Percentiles rank a stretch among this genome's conserved stretches.
These are phyloP conservation scores for Mycena epipterygia DNA, from an alignment of 768 basidiomycete genomes.

Conservation along the genomic window DNA sequence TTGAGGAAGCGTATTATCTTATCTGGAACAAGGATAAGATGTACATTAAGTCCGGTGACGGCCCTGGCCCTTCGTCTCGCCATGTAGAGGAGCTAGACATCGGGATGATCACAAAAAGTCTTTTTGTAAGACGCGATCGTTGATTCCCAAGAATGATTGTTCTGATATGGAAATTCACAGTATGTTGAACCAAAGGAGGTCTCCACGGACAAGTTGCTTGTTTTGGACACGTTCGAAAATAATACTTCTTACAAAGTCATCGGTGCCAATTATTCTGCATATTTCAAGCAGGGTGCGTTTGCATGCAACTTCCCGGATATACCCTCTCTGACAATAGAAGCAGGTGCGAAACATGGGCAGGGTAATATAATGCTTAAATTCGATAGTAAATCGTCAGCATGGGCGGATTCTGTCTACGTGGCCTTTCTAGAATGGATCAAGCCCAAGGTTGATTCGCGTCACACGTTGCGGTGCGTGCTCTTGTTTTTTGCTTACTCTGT, in stretches of 20 bases:
- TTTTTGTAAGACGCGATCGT: not conserved
- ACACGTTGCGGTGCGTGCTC: not conserved
- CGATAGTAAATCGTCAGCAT: conserved; percentile 25
- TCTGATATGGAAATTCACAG: not conserved
- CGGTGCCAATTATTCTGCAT: not conserved
- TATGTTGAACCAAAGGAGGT: conserved; percentile 2
- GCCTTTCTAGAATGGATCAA: conserved; percentile 4
- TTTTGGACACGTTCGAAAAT: not conserved
- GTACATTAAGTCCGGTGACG: not conserved
- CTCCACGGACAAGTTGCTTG: conserved; percentile 7
- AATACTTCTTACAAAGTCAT: not conserved
- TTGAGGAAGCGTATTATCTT: conserved; percentile 21
- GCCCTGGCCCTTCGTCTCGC: not conserved
- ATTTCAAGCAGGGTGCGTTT: conserved; percentile 14
- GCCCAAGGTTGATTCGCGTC: not conserved
- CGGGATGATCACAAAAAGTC: not conserved
- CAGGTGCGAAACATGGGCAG: not conserved
- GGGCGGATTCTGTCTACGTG: conserved; percentile 20
- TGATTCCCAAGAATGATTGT: not conserved
- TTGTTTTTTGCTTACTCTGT: not conserved
- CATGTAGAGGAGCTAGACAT: conserved; percentile 17
- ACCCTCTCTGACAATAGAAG: no score
- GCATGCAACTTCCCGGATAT: no score
- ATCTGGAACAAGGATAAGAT: conserved; percentile 2
- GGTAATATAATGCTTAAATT: conserved; percentile 38